Evolutionary conservation across 1,284 basidiomycete species (phyloP).

Genomic region (Ceratobasidium sp.): DNA sequence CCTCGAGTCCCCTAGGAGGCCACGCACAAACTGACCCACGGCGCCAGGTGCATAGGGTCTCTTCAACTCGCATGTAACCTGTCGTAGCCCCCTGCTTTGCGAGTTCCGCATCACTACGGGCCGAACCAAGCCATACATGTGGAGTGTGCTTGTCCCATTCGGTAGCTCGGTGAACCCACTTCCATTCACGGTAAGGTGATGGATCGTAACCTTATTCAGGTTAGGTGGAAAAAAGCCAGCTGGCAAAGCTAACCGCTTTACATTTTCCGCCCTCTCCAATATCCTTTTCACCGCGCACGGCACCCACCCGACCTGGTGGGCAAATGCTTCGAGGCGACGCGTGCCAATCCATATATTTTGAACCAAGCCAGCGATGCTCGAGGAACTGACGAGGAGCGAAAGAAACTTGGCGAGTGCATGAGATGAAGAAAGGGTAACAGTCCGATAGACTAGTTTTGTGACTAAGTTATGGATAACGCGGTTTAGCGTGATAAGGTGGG

Average conservation of each 20-base stretch:
- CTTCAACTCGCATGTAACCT: conserved; percentile 21
- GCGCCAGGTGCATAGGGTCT: conserved; percentile 26
- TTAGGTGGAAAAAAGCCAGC: conserved; percentile 6
- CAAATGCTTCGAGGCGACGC: conserved; percentile 5
- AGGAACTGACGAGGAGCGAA: background rate
- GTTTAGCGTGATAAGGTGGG: conserved; percentile 24
- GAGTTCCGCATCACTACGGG: background rate
- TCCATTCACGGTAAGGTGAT: conserved; percentile 21
- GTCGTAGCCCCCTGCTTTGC: background rate
- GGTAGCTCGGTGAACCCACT: background rate
- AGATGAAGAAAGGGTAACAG: conserved; percentile 18
- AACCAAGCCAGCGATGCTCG: conserved; percentile 15
- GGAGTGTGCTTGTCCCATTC: background rate
- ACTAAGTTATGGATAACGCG: conserved; percentile 5
- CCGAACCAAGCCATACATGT: conserved; percentile 11
- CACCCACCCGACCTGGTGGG: conserved; percentile 10
- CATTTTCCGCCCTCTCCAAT: background rate
- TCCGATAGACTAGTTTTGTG: conserved; percentile 16
- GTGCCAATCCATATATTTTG: conserved; percentile 38
- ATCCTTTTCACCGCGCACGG: background rate
- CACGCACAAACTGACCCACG: background rate
- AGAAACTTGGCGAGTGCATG: conserved; percentile 8
- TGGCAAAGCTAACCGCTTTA: conserved; percentile 18
- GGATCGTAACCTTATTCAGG: background rate
- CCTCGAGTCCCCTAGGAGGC: background rate